phyloP scores from a whole-genome alignment of 805 yeast species.

The Candida saitoana region DNA sequence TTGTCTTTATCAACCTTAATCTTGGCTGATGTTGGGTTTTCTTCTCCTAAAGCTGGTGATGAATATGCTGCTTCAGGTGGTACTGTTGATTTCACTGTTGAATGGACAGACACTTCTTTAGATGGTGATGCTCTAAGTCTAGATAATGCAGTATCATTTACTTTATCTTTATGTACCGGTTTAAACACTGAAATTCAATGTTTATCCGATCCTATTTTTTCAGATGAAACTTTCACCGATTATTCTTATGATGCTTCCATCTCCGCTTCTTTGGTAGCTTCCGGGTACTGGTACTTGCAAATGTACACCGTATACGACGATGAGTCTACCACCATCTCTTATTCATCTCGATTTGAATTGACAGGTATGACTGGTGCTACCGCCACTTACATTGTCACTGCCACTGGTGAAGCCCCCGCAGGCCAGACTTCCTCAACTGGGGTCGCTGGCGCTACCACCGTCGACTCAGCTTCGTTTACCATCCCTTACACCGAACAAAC shows the following conservation, averaged over 20 bases:
- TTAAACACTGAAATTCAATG: slow-evolving; percentile 46
- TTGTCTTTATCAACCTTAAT: slow-evolving; percentile 11
- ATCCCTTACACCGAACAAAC: slow-evolving; percentile 76
- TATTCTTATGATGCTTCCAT: slow-evolving; percentile 41
- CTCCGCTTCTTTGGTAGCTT: slow-evolving; percentile 43
- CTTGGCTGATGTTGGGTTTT: slow-evolving; percentile 47
- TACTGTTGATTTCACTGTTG: slow-evolving; percentile 24
- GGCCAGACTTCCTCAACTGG: slow-evolving; percentile 34
- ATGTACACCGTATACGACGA: slow-evolving; percentile 44
- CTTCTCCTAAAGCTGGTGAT: slow-evolving; percentile 38
- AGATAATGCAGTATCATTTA: slow-evolving; percentile 38
- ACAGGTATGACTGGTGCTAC: slow-evolving; percentile 69
- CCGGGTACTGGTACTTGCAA: slow-evolving; percentile 75
- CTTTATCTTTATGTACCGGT: slow-evolving; percentile 68
- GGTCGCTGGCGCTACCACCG: slow-evolving; percentile 16
- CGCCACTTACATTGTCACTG: slow-evolving; percentile 39
- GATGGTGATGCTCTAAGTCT: slow-evolving; percentile 27
- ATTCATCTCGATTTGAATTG: slow-evolving; percentile 62
- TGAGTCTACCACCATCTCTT: slow-evolving; percentile 54
- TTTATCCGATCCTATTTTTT: slow-evolving; percentile 24
- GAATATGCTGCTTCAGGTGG: slow-evolving; percentile 39
- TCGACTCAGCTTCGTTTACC: slow-evolving; percentile 48
- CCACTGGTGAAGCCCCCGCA: slow-evolving; percentile 38
- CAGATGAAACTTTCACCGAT: slow-evolving; percentile 12
- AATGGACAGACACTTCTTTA: slow-evolving; percentile 28